phyloP scores from a whole-genome alignment of 495 filamentous ascomycete species.

The Penicillium ochrochloron region DNA sequence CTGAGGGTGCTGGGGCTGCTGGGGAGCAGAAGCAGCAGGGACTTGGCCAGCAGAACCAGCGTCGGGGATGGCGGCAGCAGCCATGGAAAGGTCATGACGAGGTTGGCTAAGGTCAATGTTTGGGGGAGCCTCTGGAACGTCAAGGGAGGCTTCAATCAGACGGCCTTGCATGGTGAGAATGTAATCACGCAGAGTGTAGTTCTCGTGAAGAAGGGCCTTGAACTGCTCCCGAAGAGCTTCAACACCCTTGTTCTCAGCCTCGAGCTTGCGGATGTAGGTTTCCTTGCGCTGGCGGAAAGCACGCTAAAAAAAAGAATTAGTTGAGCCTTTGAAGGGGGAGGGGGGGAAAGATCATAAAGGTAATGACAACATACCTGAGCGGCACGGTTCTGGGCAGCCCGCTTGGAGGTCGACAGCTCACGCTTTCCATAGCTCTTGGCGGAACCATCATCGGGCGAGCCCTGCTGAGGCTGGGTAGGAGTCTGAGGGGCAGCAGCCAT shows the following conservation, averaged over 20 bases:
- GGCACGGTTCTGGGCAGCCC: conserved; percentile 94
- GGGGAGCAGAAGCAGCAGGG: conserved; percentile 19
- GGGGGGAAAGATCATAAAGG: too few relatives aligned
- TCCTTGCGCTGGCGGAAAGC: conserved; percentile 98
- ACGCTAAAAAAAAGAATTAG: conserved; percentile 48
- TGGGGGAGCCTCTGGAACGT: conserved; percentile 79
- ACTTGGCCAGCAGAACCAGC: conserved; percentile 21
- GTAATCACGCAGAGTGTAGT: conserved; percentile 89
- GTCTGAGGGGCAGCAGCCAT: conserved; percentile 45
- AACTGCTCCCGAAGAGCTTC: conserved; percentile 69
- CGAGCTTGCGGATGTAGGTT: conserved; percentile 94
- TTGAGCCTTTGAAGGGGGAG: neutral
- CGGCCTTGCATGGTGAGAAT: conserved; percentile 86
- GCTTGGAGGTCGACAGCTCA: conserved; percentile 91
- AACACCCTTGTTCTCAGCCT: conserved; percentile 83
- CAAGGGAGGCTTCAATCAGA: conserved; percentile 81
- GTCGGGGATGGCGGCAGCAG: conserved; percentile 23
- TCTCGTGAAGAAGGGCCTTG: conserved; percentile 80
- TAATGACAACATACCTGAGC: conserved; percentile 73
- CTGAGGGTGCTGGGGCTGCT: conserved; percentile 31
- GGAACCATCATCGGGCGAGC: conserved; percentile 39
- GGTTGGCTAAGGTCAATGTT: conserved; percentile 59
- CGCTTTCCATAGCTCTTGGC: conserved; percentile 70
- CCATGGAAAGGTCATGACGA: conserved; percentile 38
- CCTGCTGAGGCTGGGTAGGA: conserved; percentile 39